A percentile compares a stretch with the other conserved stretches of the same genome.
Evolutionary conservation across 305 asterid species (phyloP).

Genomic region (Plantago rigida): DNA sequence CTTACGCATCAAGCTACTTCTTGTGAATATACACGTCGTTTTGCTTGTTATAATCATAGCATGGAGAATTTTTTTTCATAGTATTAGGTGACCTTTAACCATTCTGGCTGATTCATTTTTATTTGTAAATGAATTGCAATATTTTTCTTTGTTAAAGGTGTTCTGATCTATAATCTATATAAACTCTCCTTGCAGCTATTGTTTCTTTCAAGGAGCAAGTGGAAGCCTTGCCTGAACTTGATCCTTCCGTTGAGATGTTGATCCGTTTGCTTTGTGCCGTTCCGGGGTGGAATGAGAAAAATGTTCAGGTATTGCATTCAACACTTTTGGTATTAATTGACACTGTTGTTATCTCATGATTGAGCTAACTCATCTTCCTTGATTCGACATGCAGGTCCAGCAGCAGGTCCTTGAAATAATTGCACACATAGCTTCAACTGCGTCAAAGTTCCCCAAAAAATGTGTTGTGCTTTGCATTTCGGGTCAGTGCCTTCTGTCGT

Average conservation of each 20-base stretch:
- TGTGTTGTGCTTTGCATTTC: conserved; percentile 82
- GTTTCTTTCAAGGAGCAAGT: conserved; percentile 83
- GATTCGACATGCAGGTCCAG: conserved; percentile 68
- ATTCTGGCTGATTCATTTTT: neutral
- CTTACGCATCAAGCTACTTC: neutral
- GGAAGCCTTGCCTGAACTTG: conserved; percentile 55
- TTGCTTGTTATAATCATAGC: neutral
- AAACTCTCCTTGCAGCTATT: conserved; percentile 53
- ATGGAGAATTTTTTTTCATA: neutral
- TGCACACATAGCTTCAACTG: conserved; percentile 71
- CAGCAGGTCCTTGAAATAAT: conserved; percentile 77
- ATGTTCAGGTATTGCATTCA: conserved; percentile 66
- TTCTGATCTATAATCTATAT: neutral
- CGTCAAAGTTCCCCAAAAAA: conserved; percentile 80
- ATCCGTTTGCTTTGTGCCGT: conserved; percentile 78
- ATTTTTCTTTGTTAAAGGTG: conserved; percentile 15
- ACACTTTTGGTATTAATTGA: conserved; percentile 16
- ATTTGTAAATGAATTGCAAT: neutral
- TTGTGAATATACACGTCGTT: neutral
- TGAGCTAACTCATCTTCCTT: conserved; percentile 23
- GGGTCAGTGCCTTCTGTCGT: conserved; percentile 38
- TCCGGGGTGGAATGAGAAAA: conserved; percentile 98
- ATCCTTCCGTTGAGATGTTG: conserved; percentile 74
- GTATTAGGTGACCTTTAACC: neutral
- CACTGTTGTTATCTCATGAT: conserved; percentile 17